Evolutionary conservation across 768 basidiomycete species (phyloP), one percentile per base, ranked within the genome.

Genomic region (Lyophyllum decastes): DNA sequence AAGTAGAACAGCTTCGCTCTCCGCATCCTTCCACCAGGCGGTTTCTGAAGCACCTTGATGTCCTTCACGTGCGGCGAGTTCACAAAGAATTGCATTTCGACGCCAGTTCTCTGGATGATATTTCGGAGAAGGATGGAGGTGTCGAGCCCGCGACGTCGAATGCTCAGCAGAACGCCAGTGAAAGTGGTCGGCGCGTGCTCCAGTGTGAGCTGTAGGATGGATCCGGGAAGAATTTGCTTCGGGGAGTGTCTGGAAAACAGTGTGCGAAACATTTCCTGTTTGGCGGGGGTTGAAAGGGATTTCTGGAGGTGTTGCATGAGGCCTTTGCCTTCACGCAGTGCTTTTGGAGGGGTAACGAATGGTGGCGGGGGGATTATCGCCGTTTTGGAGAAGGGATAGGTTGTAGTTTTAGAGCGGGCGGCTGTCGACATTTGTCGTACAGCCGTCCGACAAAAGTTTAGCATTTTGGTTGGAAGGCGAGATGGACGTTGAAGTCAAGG

Each of bases 51-150:
- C 58, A 98, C 76, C 73, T 87, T 87, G 73, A 98, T 89, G 54
- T 90, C 87, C 79, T 92, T 93, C 73, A 98, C 66, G 68, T 92
- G 84, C 26, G 96, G 95, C 51, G 90, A 92, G 67, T 84, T 86
- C 61, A 88, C 85, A 70, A 89, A 94, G 76, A 93, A 91, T 67
- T 89, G 89, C 89, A 93, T 89, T 79, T 98, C 96, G 38, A 97
- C 89, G 12, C 95, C 95, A 12, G 90, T 93, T 61, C 94, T 82
- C 65, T 93, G 90, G 52, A 98, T 82, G 62, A 97, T 84, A 73
- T 98, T 98, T 61, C 96, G 84, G 51, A 98, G 75, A 52, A 87
- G 79, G 68, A 98, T 91, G n/a, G 87, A 89, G 25, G 93, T 94
- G 74, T 94, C 92, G 26, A 85, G 80, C 0, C 95, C 95, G 38